Base-by-base conservation (phyloP, 2,329 filamentous ascomycete species). In the Aspergillus quadrilineatus region DNA sequence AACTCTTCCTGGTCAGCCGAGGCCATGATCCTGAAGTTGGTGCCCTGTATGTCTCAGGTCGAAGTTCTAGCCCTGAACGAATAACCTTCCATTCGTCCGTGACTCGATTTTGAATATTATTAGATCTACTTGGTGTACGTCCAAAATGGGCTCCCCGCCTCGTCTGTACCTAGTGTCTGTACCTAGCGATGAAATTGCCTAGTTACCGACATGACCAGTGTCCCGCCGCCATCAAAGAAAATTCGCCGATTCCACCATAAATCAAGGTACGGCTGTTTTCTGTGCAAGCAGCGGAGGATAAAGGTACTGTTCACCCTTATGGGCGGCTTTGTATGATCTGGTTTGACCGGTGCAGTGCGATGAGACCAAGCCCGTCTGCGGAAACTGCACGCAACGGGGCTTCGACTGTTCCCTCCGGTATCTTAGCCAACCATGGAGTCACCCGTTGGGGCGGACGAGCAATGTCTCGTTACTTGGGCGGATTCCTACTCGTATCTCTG, bases 231-330 rank as follows among this genome's bases (percentile, higher is more conserved):
- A 26, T 7, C 48, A 4, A 32, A 29, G 30, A 50, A 50, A 29
- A 37, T 36, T 6, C 48, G 48, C 48, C 8, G 28, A 28, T 54
- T 54, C 39, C 52, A 54, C 44, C 52, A 43, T 15, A 54, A 54
- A 28, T 54, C 52, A 28, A 30, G 52, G n/a, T 54, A 54, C 12
- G 52, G 52, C 34, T 54, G 52, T 28, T 7, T 28, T 2, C 45
- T 45, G 29, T 54, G 52, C 8, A 54, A 54, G 45, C 44, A 34
- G 28, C 52, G 52, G 45, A 47, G 52, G 43, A 54, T 54, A 28
- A 54, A 54, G 52, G 52, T 54, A 37, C n/a, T 15, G 12, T n/a
- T 14, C 15, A 1, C 6, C 8, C 10, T 8, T 32, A 1, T 6
- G 10, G 9, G 9, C 5, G 9, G 14, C n/a, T 8, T 17, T 46